These are phyloP conservation scores for Pyrus hybrid DNA, from an alignment of 331 rosid genomes.

Conservation along the genomic window DNA sequence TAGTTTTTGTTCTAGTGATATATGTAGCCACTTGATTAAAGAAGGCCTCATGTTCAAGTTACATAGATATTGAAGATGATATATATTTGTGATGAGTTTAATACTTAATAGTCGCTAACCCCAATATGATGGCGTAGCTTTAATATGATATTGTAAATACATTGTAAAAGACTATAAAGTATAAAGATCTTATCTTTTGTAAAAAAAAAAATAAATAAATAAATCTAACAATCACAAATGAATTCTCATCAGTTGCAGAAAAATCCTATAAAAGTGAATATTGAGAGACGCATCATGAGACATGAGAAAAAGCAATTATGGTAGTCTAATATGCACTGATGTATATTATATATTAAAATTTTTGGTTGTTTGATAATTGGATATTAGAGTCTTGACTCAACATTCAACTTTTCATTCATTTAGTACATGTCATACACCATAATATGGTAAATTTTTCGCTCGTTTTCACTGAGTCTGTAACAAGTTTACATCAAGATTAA, in stretches of 20 bases:
- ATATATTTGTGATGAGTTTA: too few species aligned
- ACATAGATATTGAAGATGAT: too few species aligned
- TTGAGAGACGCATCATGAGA: background rate
- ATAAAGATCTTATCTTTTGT: too few species aligned
- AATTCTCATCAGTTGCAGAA: background rate
- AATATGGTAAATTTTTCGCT: background rate
- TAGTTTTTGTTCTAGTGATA: too few species aligned
- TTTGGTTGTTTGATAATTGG: fast-evolving
- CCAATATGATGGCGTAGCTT: fast-evolving
- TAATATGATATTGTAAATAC: too few species aligned
- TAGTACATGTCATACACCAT: background rate
- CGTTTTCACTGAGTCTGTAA: background rate
- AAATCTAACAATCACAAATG: background rate
- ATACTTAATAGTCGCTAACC: too few species aligned
- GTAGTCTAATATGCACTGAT: too few species aligned
- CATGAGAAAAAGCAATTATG: background rate
- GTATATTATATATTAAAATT: background rate
- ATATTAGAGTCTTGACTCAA: background rate
- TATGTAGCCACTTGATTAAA: too few species aligned
- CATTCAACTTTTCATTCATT: background rate
- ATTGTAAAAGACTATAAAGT: too few species aligned
- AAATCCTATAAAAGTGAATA: background rate
- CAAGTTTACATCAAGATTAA: background rate
- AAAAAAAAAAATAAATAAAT: too few species aligned
- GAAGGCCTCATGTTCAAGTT: too few species aligned